Percentiles rank a stretch among this genome's conserved stretches.
phyloP scores from a whole-genome alignment of 2,329 filamentous ascomycete genomes.

The Colletotrichum costaricense region DNA sequence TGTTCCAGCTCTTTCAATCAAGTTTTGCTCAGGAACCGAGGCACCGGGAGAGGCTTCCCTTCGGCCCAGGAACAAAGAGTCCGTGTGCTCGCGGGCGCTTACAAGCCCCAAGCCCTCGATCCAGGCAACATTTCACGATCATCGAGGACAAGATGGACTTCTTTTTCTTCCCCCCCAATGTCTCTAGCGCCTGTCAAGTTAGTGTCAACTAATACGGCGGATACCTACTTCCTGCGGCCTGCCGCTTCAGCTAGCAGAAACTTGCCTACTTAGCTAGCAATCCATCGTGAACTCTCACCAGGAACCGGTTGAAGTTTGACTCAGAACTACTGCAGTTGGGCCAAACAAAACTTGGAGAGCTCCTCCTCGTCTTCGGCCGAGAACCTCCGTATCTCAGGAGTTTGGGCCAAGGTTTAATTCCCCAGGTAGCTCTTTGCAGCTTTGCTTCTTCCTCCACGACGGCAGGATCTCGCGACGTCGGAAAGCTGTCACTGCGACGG shows the following conservation, averaged over 20 bases:
- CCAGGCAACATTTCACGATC: slow-evolving; percentile 8
- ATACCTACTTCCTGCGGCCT: not conserved
- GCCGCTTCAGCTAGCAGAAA: not conserved
- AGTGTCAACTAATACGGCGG: too few relatives aligned
- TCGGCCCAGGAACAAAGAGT: slow-evolving; percentile 16
- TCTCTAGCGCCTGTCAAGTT: not conserved
- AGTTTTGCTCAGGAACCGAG: not conserved
- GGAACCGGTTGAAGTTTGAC: too few relatives aligned
- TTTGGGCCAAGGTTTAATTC: not conserved
- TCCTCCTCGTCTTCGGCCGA: slow-evolving; percentile 15
- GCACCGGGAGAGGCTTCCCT: not conserved
- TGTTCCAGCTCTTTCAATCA: too few relatives aligned
- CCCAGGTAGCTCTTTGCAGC: too few relatives aligned
- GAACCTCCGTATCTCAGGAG: not conserved
- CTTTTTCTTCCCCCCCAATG: not conserved
- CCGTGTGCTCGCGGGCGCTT: slow-evolving; percentile 7
- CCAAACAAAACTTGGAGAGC: not conserved
- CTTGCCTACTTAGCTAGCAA: too few relatives aligned
- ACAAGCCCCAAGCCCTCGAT: slow-evolving; percentile 2
- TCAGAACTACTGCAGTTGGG: too few relatives aligned
- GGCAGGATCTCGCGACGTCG: slow-evolving; percentile 11
- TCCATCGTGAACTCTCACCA: too few relatives aligned
- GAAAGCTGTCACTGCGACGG: slow-evolving; percentile 15
- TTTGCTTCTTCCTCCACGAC: not conserved
- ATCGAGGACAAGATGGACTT: slow-evolving; percentile 2